Evolutionary conservation across 1,139 yeast species (phyloP), one percentile per base, ranked within the genome.

Genomic region (Yamadazyma dushanensis): DNA sequence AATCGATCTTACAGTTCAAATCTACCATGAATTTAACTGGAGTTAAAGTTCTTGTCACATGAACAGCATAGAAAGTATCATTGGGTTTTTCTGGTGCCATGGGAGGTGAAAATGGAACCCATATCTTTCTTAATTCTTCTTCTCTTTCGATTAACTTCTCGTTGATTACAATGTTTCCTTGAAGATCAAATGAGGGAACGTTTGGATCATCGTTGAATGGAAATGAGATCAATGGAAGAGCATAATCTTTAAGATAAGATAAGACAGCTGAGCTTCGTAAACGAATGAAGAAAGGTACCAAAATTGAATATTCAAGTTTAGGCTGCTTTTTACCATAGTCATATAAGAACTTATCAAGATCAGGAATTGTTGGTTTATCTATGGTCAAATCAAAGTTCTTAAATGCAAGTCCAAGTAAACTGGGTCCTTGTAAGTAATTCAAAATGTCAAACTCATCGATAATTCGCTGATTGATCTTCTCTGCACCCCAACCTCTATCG

Each of bases 81-180:
- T 57, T 50, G 1, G 53, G 29, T 1, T 47, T 41, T 11, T 45
- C 50, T 6, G 44, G 46, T 0, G 56, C 54, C 25, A 60, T 60
- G 5, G 73, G 73, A 2, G 73, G 74, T 1, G 73, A 66, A 38
- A 66, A 70, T 5, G 76, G 76, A 3, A 71, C 76, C 50, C 58
- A 66, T 3, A 71, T 66, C 34, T 57, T 59, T 36, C 77, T 55
- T 61, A 71, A 57, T 50, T 70, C 74, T 32, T 70, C 76, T 31
- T 58, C 55, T 11, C 63, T 46, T 2, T 49, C 41, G 2, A 63
- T 67, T 26, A 70, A 46, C 40, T 58, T 63, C 36, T 71, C 77
- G 41, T 71, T 68, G n/a, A 71, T 57, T 5, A 71, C 70, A 17
- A 70, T 29, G 35, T 68, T 61, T 1, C 75, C 73, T 14, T 48